These are phyloP conservation scores for Hygrophorus pudorinus DNA, from an alignment of 768 basidiomycete species.

Conservation along the genomic window DNA sequence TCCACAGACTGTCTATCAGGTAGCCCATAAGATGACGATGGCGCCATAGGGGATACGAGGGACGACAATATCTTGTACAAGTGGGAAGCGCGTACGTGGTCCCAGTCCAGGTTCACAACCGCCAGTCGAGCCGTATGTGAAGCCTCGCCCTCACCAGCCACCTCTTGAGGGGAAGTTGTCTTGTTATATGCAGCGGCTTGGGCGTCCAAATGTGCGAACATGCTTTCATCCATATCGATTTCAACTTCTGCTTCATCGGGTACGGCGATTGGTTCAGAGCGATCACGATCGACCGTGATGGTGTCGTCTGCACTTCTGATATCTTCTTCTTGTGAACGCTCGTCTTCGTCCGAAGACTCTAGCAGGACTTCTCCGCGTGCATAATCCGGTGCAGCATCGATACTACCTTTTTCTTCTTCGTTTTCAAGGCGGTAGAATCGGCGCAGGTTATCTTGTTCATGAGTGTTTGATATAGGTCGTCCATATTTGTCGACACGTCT, in stretches of 20 bases:
- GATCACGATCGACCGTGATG: conserved; percentile 39
- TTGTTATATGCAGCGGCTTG: conserved; percentile 57
- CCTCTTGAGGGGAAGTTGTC: conserved; percentile 27
- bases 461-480: conserved; percentile 52
- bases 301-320: conserved; percentile 38
- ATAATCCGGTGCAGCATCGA: conserved; percentile 50
- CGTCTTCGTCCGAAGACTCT: conserved; percentile 80
- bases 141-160: conserved; percentile 28
- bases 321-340: conserved; percentile 26
- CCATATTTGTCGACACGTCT: conserved; percentile 87
- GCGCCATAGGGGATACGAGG: conserved; percentile 54
- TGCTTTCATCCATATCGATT: conserved; percentile 78
- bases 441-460: conserved; percentile 66
- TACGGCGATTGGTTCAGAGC: conserved; percentile 31
- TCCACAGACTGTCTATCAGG: conserved; percentile 12
- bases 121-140: conserved; percentile 66
- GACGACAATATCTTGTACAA: conserved; percentile 91
- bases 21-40: conserved; percentile 20
- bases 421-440: conserved; percentile 71
- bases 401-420: conserved; percentile 25
- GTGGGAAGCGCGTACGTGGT: conserved; percentile 82
- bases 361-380: conserved; percentile 85
- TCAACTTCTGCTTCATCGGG: conserved; percentile 40
- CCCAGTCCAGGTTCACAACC: conserved; percentile 97
- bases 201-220: conserved; percentile 60